Conservation (phyloP, 441 rosid species). For the Erodium texanum region DNA sequence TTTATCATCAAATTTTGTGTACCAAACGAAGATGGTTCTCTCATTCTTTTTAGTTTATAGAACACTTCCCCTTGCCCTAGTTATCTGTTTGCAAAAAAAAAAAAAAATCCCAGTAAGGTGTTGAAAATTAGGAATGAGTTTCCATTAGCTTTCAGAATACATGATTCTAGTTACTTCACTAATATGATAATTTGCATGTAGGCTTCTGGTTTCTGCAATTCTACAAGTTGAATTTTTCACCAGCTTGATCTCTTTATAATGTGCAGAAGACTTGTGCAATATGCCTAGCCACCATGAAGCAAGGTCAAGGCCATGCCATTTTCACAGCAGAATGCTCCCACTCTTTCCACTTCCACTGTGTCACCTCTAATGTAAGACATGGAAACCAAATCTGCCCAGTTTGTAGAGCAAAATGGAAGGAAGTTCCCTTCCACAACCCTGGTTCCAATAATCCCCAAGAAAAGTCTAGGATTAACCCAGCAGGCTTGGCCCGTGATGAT, state of each 20-base stretch:
- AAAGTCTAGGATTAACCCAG: slow-evolving; percentile 25
- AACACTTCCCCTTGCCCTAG: too few relatives aligned
- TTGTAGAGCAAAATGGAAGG: slow-evolving; percentile 67
- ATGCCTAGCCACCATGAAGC: slow-evolving; percentile 48
- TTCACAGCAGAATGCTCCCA: slow-evolving; percentile 76
- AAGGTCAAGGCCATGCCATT: slow-evolving; percentile 64
- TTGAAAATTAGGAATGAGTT: not conserved
- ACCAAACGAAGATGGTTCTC: too few relatives aligned
- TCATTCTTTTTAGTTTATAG: too few relatives aligned
- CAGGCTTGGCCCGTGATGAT: slow-evolving; percentile 31
- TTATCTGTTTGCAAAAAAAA: not conserved
- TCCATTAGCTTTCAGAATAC: not conserved
- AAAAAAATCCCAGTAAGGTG: not conserved
- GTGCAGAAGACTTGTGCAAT: slow-evolving; percentile 57
- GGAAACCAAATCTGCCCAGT: slow-evolving; percentile 70
- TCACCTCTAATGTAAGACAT: slow-evolving; percentile 54
- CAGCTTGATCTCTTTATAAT: slow-evolving; percentile 11
- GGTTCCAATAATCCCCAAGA: slow-evolving; percentile 23
- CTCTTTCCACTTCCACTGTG: slow-evolving; percentile 69
- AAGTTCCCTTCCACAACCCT: slow-evolving; percentile 46
- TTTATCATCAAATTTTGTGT: too few relatives aligned
- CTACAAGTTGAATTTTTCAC: slow-evolving; percentile 10
- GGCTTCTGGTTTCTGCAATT: not conserved
- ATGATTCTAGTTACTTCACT: not conserved
- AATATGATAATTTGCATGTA: not conserved